Base-by-base conservation (phyloP, 495 filamentous ascomycete genomes). In the Aspergillus affinis region DNA sequence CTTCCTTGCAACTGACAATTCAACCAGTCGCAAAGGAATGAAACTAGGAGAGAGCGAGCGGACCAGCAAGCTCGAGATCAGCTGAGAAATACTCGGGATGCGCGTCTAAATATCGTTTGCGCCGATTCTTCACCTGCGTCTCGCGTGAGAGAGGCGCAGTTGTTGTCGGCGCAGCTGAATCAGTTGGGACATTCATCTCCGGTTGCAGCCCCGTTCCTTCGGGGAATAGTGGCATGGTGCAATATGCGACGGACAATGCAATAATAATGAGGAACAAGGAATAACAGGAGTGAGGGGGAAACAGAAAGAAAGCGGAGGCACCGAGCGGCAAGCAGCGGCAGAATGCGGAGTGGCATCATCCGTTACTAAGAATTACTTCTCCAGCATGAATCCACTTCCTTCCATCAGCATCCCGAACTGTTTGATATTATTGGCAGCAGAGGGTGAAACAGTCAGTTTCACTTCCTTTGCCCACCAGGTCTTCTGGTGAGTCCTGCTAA, bases 31-130 rank as follows among this genome's bases (percentile, higher is more conserved):
- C 30, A 15, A 51, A 48, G 58, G 36, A 41, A 41, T 2, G 36
- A 62, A 61, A 63, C 46, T 30, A 66, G 62, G 67, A 69, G 59
- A 75, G 72, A 75, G 72, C 72, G 65, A 70, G 77, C 80, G 70
- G 73, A 87, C 84, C 84, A 71, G 82, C 85, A 68, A 87, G 81
- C 73, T 88, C 85, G 62, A 87, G 83, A 61, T 81, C 75, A 52
- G 83, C 72, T 68, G 79, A 77, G 69, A 87, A 87, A 73, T 89
- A 89, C 58, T 85, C 82, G 49, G 84, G 83, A 63, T 88, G 81
- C 20, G 74, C 66, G 58, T 88, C 85, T 54, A 89, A 75, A 62
- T 87, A 89, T 59, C 80, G 79, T 67, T 86, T 87, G 45, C 86
- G 81, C 55, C 86, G 76, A 66, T 88, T 89, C 71, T 86, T 88